These are phyloP conservation scores for Diaporthe velutina DNA, from an alignment of 2,329 filamentous ascomycete genomes.

Conservation along the genomic window DNA sequence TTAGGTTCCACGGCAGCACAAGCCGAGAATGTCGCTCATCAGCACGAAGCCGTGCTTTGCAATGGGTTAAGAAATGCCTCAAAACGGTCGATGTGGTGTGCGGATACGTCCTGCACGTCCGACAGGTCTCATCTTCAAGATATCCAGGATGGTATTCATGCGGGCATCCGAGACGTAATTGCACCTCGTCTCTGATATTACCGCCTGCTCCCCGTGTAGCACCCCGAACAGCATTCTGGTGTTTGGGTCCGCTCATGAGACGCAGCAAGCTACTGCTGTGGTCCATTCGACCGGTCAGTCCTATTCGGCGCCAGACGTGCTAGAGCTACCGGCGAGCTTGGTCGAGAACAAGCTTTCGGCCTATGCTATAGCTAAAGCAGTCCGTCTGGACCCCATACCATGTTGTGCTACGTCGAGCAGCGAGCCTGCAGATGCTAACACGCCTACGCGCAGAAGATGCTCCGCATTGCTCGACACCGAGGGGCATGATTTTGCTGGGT, in stretches of 20 bases:
- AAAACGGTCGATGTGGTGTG: not conserved
- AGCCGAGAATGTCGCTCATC: constrained; percentile 2
- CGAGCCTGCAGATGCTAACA: not conserved
- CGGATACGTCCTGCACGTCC: not conserved
- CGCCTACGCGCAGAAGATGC: no score
- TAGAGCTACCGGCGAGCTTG: not conserved
- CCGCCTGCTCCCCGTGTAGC: not conserved
- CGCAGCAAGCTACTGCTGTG: constrained; percentile 23
- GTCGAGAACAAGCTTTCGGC: constrained; percentile 15
- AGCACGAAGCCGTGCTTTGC: constrained; percentile 16
- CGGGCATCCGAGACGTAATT: not conserved
- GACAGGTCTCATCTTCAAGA: not conserved
- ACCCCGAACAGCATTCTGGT: not conserved
- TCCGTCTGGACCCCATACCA: not conserved
- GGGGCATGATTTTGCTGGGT: not conserved
- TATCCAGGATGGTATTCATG: not conserved
- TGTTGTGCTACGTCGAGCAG: constrained; percentile 15
- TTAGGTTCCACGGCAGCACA: constrained; percentile 26
- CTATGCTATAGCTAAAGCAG: constrained; percentile 7
- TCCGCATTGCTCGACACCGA: not conserved
- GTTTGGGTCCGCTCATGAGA: not conserved
- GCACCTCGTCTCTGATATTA: not conserved
- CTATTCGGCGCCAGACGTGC: not conserved
- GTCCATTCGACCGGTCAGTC: constrained; percentile 3
- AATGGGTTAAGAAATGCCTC: constrained; percentile 10